A percentile compares a stretch with the other conserved stretches of the same genome.
These are phyloP conservation scores for Coniophora puteana DNA, from an alignment of 1,284 basidiomycete genomes.

Conservation along the genomic window DNA sequence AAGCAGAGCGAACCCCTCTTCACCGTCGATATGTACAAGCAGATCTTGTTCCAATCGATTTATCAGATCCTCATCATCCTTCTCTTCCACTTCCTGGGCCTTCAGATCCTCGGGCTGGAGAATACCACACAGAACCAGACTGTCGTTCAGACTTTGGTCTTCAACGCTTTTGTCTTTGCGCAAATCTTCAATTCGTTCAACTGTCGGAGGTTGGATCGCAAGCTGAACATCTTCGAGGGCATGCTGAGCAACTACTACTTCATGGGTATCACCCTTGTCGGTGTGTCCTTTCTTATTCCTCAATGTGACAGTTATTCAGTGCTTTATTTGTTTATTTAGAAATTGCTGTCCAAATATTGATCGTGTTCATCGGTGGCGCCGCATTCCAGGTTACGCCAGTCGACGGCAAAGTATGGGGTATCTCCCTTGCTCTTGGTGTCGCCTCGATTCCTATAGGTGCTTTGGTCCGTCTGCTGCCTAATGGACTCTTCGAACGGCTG, in stretches of 20 bases:
- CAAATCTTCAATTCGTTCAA: slow-evolving; percentile 97
- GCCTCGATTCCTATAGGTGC: slow-evolving; percentile 88
- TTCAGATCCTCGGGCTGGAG: slow-evolving; percentile 64
- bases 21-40: slow-evolving; percentile 91
- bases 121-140: slow-evolving; percentile 38
- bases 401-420: slow-evolving; percentile 86
- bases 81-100: slow-evolving; percentile 86
- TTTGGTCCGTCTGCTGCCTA: slow-evolving; percentile 81
- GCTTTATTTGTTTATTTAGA: slow-evolving; percentile 42
- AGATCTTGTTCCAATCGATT: slow-evolving; percentile 86
- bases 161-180: slow-evolving; percentile 97
- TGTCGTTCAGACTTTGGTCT: slow-evolving; percentile 83
- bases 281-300: slow-evolving; percentile 36
- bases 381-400: slow-evolving; percentile 90
- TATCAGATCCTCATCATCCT: slow-evolving; percentile 88
- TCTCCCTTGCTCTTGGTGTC: slow-evolving; percentile 83
- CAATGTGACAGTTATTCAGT: neutral
- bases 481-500: slow-evolving; percentile 71
- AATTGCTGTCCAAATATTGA: slow-evolving; percentile 83
- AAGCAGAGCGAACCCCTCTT: slow-evolving; percentile 87
- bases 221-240: slow-evolving; percentile 88
- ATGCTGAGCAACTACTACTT: slow-evolving; percentile 84
- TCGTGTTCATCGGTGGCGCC: slow-evolving; percentile 88
- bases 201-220: slow-evolving; percentile 81
- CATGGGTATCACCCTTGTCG: slow-evolving; percentile 81